These are phyloP conservation scores for Backusella circina DNA, from an alignment of 192 early-diverging fungal species.

Conservation along the genomic window DNA sequence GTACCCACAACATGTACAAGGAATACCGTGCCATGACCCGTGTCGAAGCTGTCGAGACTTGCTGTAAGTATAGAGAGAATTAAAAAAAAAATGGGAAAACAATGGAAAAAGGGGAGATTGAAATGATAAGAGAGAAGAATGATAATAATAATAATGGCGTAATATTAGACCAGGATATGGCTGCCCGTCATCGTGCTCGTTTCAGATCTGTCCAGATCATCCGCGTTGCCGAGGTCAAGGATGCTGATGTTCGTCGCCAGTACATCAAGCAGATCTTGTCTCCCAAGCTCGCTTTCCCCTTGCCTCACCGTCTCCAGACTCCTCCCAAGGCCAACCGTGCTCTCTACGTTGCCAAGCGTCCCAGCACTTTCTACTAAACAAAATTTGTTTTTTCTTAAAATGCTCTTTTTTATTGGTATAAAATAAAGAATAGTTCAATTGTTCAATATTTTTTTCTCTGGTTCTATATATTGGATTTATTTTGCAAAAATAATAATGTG, in stretches of 20 bases:
- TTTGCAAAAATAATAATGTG: background rate
- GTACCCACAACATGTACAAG: constrained; percentile 99
- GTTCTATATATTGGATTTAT: background rate
- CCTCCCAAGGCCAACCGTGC: constrained; percentile 80
- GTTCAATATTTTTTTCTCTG: background rate
- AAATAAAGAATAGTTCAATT: background rate
- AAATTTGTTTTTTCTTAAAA: background rate
- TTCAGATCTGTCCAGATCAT: constrained; percentile 99
- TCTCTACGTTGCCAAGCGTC: constrained; percentile 89
- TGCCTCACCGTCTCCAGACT: constrained; percentile 93
- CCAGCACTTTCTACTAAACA: constrained; percentile 85
- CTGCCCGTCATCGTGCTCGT: constrained; percentile 96
- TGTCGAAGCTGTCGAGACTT: constrained; percentile 62
- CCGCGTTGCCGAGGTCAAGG: constrained; percentile 90
- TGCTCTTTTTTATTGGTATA: background rate
- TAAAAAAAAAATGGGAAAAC: constrained; percentile 23
- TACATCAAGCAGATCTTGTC: constrained; percentile 97
- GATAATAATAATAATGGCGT: background rate
- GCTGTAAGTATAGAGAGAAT: constrained; percentile 47
- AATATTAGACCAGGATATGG: constrained; percentile 89
- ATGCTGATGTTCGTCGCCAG: constrained; percentile 88
- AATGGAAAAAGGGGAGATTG: background rate
- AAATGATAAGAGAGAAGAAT: background rate
- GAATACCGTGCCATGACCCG: constrained; percentile 98
- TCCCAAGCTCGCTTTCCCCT: constrained; percentile 92